phyloP scores from a whole-genome alignment of 2,329 filamentous ascomycete species.

The Thielaviopsis musarum region DNA sequence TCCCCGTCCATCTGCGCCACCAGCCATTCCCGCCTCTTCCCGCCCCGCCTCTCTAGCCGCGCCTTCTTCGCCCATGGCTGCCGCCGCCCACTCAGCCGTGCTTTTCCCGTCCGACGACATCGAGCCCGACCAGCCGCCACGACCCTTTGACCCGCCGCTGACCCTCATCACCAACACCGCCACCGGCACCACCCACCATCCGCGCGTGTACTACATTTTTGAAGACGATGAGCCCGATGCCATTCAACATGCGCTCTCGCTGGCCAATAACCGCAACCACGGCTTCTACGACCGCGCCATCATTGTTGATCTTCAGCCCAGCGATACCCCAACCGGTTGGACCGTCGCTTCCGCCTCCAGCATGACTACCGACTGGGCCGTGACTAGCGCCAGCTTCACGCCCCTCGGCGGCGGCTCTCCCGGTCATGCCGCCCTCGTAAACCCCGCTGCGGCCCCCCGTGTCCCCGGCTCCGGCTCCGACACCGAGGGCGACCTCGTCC shows the following conservation, averaged over 20 bases:
- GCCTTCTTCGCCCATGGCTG: background rate
- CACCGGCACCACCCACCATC: slow-evolving; percentile 58
- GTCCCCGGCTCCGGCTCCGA: background rate
- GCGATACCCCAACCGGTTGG: slow-evolving; percentile 25
- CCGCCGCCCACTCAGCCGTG: background rate
- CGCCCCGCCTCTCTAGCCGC: background rate
- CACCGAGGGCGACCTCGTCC: slow-evolving; percentile 3
- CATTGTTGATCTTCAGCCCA: slow-evolving; percentile 35
- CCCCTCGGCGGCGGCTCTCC: slow-evolving; percentile 21
- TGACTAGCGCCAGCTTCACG: slow-evolving; percentile 29
- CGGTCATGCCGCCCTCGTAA: background rate
- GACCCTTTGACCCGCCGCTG: slow-evolving; percentile 35
- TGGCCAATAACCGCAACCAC: slow-evolving; percentile 14
- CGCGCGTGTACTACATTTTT: slow-evolving; percentile 83
- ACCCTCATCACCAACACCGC: slow-evolving; percentile 62
- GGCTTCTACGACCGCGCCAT: slow-evolving; percentile 28
- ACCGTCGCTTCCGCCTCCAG: slow-evolving; percentile 52
- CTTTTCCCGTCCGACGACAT: background rate
- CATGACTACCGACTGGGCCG: slow-evolving; percentile 56
- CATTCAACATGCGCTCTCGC: slow-evolving; percentile 33
- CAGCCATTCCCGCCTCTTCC: background rate
- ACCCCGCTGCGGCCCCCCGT: background rate
- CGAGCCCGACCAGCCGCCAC: background rate
- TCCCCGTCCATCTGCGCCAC: background rate
- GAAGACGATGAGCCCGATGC: slow-evolving; percentile 68